A percentile compares a stretch with the other conserved stretches of the same genome.
Conservation (phyloP, 345 rosid genomes). For the Populus ilicifolia region DNA sequence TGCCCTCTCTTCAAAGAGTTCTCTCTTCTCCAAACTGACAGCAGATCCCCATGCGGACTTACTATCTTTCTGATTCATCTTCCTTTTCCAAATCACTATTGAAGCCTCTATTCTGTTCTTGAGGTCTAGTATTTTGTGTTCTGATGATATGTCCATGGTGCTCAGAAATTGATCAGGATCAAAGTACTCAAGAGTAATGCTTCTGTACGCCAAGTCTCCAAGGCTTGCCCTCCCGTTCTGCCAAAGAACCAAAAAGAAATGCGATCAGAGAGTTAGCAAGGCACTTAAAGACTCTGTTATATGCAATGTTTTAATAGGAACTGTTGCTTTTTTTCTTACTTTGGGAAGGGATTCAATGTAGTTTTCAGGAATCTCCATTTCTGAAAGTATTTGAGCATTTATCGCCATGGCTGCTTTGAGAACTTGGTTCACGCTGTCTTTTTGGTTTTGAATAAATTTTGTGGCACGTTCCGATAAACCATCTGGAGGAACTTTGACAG, state of each 20-base stretch:
- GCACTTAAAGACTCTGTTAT: background rate
- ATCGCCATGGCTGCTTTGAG: conserved; percentile 97
- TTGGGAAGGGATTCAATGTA: conserved; percentile 86
- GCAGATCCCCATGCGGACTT: conserved; percentile 86
- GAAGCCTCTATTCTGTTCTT: conserved; percentile 92
- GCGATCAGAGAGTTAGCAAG: conserved; percentile 2
- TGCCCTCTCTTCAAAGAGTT: conserved; percentile 85
- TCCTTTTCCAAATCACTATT: conserved; percentile 79
- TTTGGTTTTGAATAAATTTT: conserved; percentile 72
- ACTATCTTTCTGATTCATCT: conserved; percentile 73
- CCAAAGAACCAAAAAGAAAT: background rate
- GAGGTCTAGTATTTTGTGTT: conserved; percentile 75
- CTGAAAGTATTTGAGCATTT: conserved; percentile 77
- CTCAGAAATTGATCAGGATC: conserved; percentile 74
- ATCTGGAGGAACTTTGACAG: conserved; percentile 62
- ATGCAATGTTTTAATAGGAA: background rate
- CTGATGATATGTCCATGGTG: conserved; percentile 66
- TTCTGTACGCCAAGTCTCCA: conserved; percentile 66
- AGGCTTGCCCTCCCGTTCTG: conserved; percentile 88
- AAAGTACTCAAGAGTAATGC: conserved; percentile 69
- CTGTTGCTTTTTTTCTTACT: conserved; percentile 28
- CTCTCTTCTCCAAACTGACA: conserved; percentile 82
- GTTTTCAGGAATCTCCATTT: conserved; percentile 84
- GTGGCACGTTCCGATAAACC: conserved; percentile 66
- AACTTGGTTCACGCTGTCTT: conserved; percentile 84